These are phyloP conservation scores for Ophiobolus disseminans DNA, from an alignment of 2,329 filamentous ascomycete genomes.

Conservation along the genomic window DNA sequence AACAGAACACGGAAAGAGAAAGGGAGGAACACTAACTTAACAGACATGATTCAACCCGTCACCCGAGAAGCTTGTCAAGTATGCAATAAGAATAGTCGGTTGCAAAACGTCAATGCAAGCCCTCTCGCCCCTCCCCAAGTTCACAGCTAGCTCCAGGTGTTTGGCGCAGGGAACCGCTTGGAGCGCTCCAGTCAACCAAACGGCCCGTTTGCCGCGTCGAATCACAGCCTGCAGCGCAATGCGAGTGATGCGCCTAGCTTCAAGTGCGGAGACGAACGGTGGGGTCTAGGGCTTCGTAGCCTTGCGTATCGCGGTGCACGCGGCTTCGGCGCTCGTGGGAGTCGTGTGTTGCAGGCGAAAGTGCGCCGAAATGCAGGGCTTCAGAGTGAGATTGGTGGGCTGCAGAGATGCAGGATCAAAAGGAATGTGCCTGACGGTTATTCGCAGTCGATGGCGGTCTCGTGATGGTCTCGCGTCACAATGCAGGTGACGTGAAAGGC, in stretches of 20 bases:
- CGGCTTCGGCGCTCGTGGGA: slow-evolving; percentile 15
- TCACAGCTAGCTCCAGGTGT: slow-evolving; percentile 10
- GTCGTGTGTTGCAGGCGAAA: background rate
- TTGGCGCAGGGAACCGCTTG: slow-evolving; percentile 25
- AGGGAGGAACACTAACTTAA: slow-evolving; percentile 47
- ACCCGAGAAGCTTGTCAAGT: slow-evolving; percentile 26
- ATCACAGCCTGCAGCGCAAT: slow-evolving; percentile 29
- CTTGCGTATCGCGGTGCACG: slow-evolving; percentile 26
- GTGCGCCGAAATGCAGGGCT: background rate
- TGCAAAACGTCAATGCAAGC: slow-evolving; percentile 28
- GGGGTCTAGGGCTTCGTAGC: slow-evolving; percentile 13
- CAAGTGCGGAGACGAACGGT: slow-evolving; percentile 25
- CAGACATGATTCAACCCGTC: slow-evolving; percentile 42
- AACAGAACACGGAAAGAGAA: background rate
- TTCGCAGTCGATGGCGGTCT: slow-evolving; percentile 2
- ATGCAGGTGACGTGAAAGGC: background rate
- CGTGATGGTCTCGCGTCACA: slow-evolving; percentile 16
- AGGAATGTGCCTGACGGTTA: background rate
- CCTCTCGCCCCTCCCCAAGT: slow-evolving; percentile 10
- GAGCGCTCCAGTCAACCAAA: slow-evolving; percentile 23
- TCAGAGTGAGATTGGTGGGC: background rate
- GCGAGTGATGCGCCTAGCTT: slow-evolving; percentile 31
- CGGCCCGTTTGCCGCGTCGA: slow-evolving; percentile 28
- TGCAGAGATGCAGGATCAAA: background rate
- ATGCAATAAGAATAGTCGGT: slow-evolving; percentile 28